These are phyloP conservation scores for Hanseniaspora meyeri DNA, from an alignment of 805 yeast species.

Conservation along the genomic window DNA sequence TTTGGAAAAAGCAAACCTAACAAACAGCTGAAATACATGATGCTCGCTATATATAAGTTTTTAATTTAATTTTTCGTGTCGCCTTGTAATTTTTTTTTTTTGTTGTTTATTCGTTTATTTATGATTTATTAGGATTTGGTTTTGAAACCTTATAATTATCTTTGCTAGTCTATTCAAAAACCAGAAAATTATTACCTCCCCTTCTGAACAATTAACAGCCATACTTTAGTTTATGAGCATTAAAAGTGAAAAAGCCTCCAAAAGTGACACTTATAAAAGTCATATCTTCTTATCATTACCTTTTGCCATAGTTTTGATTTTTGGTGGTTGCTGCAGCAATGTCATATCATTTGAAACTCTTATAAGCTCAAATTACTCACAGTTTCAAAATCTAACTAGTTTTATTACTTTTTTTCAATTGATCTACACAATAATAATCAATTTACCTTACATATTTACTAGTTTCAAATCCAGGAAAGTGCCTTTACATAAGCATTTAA, in stretches of 20 bases:
- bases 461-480: slow-evolving; percentile 17
- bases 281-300: slow-evolving; percentile 13
- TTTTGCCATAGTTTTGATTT: slow-evolving; percentile 31
- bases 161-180: no score
- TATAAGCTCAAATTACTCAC: slow-evolving; percentile 21
- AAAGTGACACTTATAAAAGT: background rate
- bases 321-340: slow-evolving; percentile 67
- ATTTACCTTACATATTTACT: background rate
- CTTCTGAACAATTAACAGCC: no score
- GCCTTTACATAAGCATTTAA: slow-evolving; percentile 34
- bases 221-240: background rate
- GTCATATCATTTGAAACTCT: slow-evolving; percentile 51
- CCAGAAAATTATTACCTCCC: no score
- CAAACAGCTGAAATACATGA: background rate
- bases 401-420: slow-evolving; percentile 51
- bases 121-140: no score
- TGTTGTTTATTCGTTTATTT: no score
- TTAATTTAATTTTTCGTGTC: background rate
- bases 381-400: slow-evolving; percentile 32
- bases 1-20: slow-evolving; percentile 24
- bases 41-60: background rate
- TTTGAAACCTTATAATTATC: no score
- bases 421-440: slow-evolving; percentile 37
- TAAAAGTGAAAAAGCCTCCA: background rate
- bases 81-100: background rate